Conservation (phyloP, 148 eudicot genomes). For the Rhododendron ovatum region DNA sequence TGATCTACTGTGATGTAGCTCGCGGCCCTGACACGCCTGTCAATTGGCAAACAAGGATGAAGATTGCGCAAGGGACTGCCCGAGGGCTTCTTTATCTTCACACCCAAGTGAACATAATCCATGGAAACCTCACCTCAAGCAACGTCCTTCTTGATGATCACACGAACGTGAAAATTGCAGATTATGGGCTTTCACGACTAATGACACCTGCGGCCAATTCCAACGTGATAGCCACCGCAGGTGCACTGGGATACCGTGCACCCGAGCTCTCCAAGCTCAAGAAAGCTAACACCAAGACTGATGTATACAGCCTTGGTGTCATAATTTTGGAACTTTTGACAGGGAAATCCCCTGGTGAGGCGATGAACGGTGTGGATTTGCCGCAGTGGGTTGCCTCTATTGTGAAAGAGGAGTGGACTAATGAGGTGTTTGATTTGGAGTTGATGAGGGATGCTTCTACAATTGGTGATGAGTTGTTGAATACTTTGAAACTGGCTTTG, state of each 20-base stretch:
- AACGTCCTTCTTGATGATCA: conserved; percentile 67
- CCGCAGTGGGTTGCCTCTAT: conserved; percentile 93
- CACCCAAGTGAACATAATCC: conserved; percentile 58
- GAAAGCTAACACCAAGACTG: conserved; percentile 74
- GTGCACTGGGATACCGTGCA: conserved; percentile 79
- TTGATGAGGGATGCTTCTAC: conserved; percentile 66
- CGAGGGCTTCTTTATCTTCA: conserved; percentile 70
- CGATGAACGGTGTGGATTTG: conserved; percentile 66
- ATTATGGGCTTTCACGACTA: conserved; percentile 68
- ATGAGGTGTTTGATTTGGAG: conserved; percentile 81
- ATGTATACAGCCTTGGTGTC: conserved; percentile 80
- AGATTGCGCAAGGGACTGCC: conserved; percentile 54
- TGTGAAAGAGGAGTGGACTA: conserved; percentile 87
- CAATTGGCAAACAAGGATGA: conserved; percentile 74
- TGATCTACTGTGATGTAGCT: conserved; percentile 29
- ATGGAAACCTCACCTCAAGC: conserved; percentile 85
- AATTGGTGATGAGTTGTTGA: conserved; percentile 73
- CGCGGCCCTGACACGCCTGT: conserved; percentile 51
- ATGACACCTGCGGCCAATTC: conserved; percentile 74
- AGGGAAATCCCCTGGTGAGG: conserved; percentile 80
- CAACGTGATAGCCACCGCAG: conserved; percentile 76
- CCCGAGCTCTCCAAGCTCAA: conserved; percentile 86
- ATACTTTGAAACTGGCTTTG: conserved; percentile 73
- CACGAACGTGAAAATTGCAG: conserved; percentile 51
- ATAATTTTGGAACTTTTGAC: conserved; percentile 72